Evolutionary conservation across 179 eudicot genomes (phyloP).

Genomic region (Silene coronaria): DNA sequence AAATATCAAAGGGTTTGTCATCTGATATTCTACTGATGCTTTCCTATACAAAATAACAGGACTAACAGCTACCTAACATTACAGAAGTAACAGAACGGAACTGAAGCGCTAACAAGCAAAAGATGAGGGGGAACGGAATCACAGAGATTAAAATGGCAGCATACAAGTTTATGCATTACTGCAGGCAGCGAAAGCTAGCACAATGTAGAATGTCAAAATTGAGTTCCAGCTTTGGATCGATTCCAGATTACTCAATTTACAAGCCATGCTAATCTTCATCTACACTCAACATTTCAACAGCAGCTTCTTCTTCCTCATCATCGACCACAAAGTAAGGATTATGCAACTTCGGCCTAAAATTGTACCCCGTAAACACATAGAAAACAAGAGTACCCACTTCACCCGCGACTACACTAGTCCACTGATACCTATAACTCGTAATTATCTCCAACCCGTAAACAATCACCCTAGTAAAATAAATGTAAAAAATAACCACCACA

Average conservation of each 20-base stretch:
- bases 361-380: constrained; percentile 52
- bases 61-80: not conserved
- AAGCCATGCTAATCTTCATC: constrained; percentile 48
- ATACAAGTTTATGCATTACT: not conserved
- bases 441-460: constrained; percentile 58
- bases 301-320: constrained; percentile 69
- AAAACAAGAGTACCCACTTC: constrained; percentile 61
- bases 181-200: not conserved
- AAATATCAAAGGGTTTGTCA: not conserved
- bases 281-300: constrained; percentile 42
- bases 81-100: not conserved
- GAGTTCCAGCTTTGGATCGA: not conserved
- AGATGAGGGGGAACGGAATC: not conserved
- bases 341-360: constrained; percentile 52
- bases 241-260: constrained; percentile 15
- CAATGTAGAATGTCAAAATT: not conserved
- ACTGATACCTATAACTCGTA: constrained; percentile 45
- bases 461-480: constrained; percentile 62
- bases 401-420: constrained; percentile 59
- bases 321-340: constrained; percentile 58
- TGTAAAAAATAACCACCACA: constrained; percentile 53
- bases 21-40: not conserved
- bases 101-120: not conserved
- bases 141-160: not conserved
- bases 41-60: not conserved